These are phyloP conservation scores for Fusarium humuli DNA, from an alignment of 2,329 filamentous ascomycete species.

Conservation along the genomic window DNA sequence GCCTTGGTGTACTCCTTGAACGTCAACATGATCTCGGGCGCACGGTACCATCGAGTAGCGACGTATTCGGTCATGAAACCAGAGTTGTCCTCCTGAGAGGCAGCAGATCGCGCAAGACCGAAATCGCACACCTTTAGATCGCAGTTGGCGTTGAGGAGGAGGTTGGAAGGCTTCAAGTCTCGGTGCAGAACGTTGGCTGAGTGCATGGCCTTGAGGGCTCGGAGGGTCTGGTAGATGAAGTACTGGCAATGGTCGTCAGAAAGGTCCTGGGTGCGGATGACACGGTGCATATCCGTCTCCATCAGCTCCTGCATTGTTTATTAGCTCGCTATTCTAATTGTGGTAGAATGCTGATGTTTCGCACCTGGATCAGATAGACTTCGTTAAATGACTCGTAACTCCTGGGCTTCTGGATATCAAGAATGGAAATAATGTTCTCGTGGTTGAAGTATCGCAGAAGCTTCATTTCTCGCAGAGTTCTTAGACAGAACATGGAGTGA, in stretches of 20 bases:
- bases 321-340: slow-evolving; percentile 23
- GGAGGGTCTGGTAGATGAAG: slow-evolving; percentile 99
- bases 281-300: slow-evolving; percentile 99
- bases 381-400: slow-evolving; percentile 97
- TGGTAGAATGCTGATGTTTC: slow-evolving; percentile 36
- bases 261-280: slow-evolving; percentile 97
- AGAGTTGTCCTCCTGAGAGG: slow-evolving; percentile 98
- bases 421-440: slow-evolving; percentile 99
- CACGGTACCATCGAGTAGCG: slow-evolving; percentile 98
- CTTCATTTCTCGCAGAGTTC: slow-evolving; percentile 99
- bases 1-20: slow-evolving; percentile 99
- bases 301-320: slow-evolving; percentile 80
- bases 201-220: slow-evolving; percentile 98
- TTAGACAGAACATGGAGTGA: slow-evolving; percentile 97
- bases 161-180: slow-evolving; percentile 96
- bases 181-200: slow-evolving; percentile 97
- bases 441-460: slow-evolving; percentile 98
- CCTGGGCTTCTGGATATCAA: slow-evolving; percentile 97
- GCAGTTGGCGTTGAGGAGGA: slow-evolving; percentile 97
- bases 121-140: slow-evolving; percentile 99
- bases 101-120: slow-evolving; percentile 92
- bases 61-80: slow-evolving; percentile 99
- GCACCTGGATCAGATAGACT: slow-evolving; percentile 97
- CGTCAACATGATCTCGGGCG: slow-evolving; percentile 99
- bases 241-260: slow-evolving; percentile 99